phyloP scores from a whole-genome alignment of 495 filamentous ascomycete genomes.

The Niebla homalea region DNA sequence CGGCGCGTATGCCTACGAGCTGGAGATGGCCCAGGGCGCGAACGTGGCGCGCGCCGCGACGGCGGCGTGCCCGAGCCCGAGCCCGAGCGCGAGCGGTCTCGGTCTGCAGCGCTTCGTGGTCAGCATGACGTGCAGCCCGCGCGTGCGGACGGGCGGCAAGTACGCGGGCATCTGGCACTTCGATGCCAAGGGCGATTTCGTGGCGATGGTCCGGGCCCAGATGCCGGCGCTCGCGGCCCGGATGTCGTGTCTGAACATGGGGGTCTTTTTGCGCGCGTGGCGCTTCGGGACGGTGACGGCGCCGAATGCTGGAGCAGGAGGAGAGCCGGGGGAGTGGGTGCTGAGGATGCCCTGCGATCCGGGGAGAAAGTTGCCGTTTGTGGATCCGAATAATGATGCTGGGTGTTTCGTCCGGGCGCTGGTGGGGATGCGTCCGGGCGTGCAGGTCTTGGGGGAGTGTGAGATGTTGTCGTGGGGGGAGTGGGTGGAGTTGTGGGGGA shows the following conservation, averaged over 20 bases:
- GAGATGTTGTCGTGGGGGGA: background rate
- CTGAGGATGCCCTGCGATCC: background rate
- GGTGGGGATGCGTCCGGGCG: background rate
- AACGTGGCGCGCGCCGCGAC: conserved; percentile 41
- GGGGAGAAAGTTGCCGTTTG: background rate
- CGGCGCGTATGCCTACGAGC: conserved; percentile 32
- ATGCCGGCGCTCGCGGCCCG: background rate
- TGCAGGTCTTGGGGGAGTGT: background rate
- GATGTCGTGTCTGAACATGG: background rate
- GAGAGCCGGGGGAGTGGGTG: background rate
- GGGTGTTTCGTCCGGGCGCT: background rate
- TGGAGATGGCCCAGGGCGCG: conserved; percentile 34
- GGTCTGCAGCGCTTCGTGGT: conserved; percentile 33
- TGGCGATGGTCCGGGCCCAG: background rate
- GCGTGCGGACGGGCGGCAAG: background rate
- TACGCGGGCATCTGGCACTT: background rate
- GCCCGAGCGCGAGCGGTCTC: too few relatives aligned
- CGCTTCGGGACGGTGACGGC: background rate
- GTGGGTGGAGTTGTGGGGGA: background rate
- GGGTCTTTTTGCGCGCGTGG: background rate
- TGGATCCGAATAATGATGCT: background rate
- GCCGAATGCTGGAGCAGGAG: background rate
- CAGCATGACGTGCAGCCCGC: background rate
- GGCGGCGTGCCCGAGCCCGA: too few relatives aligned
- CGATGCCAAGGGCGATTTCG: background rate